phyloP scores from a whole-genome alignment of 805 yeast species.

The Ogataea nakhonphanomensis region DNA sequence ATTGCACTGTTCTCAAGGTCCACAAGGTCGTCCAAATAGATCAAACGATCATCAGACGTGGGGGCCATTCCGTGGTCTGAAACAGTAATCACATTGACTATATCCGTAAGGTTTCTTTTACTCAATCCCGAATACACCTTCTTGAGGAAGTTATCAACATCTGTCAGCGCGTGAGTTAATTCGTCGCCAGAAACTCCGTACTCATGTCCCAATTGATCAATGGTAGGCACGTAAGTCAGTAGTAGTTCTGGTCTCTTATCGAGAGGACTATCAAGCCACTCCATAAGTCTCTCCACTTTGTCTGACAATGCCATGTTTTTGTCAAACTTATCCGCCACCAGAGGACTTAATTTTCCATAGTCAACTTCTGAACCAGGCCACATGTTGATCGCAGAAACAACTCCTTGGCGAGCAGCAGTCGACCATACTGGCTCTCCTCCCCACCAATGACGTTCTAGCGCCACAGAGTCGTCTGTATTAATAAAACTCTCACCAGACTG shows the following conservation, averaged over 20 bases:
- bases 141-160: constrained; percentile 66
- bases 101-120: constrained; percentile 53
- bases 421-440: constrained; percentile 91
- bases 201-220: constrained; percentile 75
- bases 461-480: constrained; percentile 53
- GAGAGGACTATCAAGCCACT: constrained; percentile 64
- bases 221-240: constrained; percentile 73
- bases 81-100: constrained; percentile 72
- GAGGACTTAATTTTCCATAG: constrained; percentile 45
- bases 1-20: constrained; percentile 41
- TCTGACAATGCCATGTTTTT: constrained; percentile 54
- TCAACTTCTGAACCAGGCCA: constrained; percentile 92
- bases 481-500: constrained; percentile 50
- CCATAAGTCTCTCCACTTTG: constrained; percentile 56
- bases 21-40: constrained; percentile 70
- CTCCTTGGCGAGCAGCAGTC: constrained; percentile 62
- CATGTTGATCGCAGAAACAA: constrained; percentile 80
- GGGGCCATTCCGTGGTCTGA: constrained; percentile 97
- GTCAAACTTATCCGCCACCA: constrained; percentile 61
- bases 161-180: constrained; percentile 48
- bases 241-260: constrained; percentile 68
- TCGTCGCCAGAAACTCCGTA: constrained; percentile 64
- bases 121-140: constrained; percentile 45
- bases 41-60: constrained; percentile 62
- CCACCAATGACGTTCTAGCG: constrained; percentile 67